These are phyloP conservation scores for Rhodocollybia butyracea DNA, from an alignment of 768 basidiomycete genomes.

Conservation along the genomic window DNA sequence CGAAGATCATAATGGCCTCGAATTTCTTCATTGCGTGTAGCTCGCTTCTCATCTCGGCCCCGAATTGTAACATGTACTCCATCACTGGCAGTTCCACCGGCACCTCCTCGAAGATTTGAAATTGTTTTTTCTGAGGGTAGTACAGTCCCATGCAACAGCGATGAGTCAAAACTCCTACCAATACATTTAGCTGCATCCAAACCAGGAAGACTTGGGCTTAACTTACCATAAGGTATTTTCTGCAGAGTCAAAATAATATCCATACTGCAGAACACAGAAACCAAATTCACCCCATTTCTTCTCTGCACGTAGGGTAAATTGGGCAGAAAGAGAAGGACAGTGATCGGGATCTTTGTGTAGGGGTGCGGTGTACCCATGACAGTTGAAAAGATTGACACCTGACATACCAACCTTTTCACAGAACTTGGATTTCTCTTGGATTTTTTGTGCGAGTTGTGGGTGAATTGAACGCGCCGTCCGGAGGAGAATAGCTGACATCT, in stretches of 20 bases:
- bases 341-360: neutral
- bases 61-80: neutral
- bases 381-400: neutral
- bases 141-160: neutral
- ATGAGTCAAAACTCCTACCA: neutral
- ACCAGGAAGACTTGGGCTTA: neutral
- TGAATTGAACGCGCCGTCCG: neutral
- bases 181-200: neutral
- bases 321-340: neutral
- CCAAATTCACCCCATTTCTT: constrained; percentile 1
- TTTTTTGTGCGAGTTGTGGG: neutral
- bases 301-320: neutral
- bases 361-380: neutral
- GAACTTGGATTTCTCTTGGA: neutral
- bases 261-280: neutral
- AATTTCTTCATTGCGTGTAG: neutral
- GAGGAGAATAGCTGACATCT: neutral
- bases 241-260: neutral
- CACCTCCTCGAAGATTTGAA: neutral
- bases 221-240: constrained; percentile 1
- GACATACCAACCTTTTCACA: neutral
- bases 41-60: neutral
- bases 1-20: neutral
- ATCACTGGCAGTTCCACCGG: neutral
- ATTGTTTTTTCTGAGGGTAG: neutral